Evolutionary conservation across 495 filamentous ascomycete genomes (phyloP).

Genomic region (Parathielavia hyrcaniae): DNA sequence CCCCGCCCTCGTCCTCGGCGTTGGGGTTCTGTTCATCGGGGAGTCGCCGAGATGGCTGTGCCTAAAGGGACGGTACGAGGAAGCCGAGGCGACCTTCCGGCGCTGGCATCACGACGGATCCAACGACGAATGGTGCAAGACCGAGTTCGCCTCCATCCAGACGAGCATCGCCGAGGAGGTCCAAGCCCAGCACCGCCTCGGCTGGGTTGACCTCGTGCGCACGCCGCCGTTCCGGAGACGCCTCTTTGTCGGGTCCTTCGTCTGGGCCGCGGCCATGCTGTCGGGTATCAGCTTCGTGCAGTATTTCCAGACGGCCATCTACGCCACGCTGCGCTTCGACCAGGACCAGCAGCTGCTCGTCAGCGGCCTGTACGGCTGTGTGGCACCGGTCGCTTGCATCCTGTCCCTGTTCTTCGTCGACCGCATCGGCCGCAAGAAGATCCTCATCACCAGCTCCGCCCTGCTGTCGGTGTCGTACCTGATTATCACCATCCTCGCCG

Average conservation of each 20-base stretch:
- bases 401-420: conserved; percentile 50
- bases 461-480: conserved; percentile 39
- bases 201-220: conserved; percentile 43
- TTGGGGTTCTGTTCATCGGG: conserved; percentile 47
- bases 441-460: conserved; percentile 47
- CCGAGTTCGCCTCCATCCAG: conserved; percentile 45
- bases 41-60: conserved; percentile 56
- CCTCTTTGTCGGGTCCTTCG: conserved; percentile 47
- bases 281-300: conserved; percentile 51
- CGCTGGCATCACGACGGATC: conserved; percentile 42
- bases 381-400: conserved; percentile 48
- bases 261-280: conserved; percentile 50
- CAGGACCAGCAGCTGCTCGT: conserved; percentile 47
- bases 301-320: conserved; percentile 47
- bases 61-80: conserved; percentile 43
- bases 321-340: conserved; percentile 43
- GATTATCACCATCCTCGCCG: conserved; percentile 48
- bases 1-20: conserved; percentile 45
- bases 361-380: conserved; percentile 47
- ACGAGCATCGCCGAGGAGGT: conserved; percentile 41
- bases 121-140: conserved; percentile 41
- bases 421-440: conserved; percentile 46
- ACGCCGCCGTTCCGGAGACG: conserved; percentile 44
- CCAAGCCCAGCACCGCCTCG: conserved; percentile 28
- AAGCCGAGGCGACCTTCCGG: conserved; percentile 39